Evolutionary conservation across 2,329 filamentous ascomycete genomes (phyloP), one percentile per base, ranked within the genome.

Genomic region (Thelonectria discophora): DNA sequence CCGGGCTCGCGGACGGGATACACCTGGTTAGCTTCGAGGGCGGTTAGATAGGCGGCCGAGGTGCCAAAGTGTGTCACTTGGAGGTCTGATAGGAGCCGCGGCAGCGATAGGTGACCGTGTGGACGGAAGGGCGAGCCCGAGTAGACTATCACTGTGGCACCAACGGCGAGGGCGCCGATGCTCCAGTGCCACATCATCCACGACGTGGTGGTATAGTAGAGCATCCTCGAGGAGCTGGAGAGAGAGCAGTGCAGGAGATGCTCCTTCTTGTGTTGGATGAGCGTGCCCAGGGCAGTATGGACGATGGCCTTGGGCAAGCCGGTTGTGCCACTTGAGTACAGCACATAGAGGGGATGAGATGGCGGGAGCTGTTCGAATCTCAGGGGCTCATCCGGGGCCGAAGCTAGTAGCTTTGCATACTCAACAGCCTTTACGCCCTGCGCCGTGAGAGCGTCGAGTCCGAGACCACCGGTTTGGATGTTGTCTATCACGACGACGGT

Each of bases 181-280:
- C 94, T 89, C 94, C 94, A 98, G 76, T 98, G 94, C 93, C 94
- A 97, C 94, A 98, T 98, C 94, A 99, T 98, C 95, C 94, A 97
- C 0, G 93, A 96, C 11, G 90, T 93, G 3, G 94, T 97, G 1
- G 93, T 97, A 79, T 94, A 97, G 80, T 97, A 97, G 76, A 97
- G 91, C 73, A 97, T 84, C 18, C 90, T 86, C 43, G 93, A 92
- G 2, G 82, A 80, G 0, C 89, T 84, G 9, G 84, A 83, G 65
- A 99, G 88, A 20, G 93, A 93, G 75, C 91, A 92, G 74, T 98
- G 94, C 3, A 98, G 82, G 48, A 90, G 85, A 74, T 97, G 94
- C 75, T 98, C 95, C 75, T 99, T 99, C 79, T 98, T 98, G 80
- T 98, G 95, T 76, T 98, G 94, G 52, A 98, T 85, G 7, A 99